Conservation (phyloP, 1,284 basidiomycete genomes). For the Ustilago xerochloae region DNA sequence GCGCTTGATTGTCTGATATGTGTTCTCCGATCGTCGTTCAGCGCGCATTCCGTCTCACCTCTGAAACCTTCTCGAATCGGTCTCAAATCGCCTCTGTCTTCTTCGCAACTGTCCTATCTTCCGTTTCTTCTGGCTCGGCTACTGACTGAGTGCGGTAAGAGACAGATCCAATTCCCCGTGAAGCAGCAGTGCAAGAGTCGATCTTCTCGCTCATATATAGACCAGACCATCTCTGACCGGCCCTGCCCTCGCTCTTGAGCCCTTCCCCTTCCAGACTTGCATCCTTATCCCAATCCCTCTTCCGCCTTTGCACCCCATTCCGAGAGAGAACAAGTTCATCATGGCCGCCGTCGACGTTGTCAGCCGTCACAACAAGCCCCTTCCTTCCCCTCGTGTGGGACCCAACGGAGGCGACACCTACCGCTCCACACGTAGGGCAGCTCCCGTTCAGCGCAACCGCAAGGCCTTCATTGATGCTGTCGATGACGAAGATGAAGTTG, state of each 20-base stretch:
- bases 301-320: background rate
- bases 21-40: conserved; percentile 20
- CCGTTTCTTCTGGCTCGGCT: background rate
- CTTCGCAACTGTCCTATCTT: background rate
- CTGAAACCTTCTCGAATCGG: conserved; percentile 6
- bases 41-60: conserved; percentile 11
- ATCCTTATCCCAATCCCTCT: background rate
- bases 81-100: background rate
- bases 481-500: conserved; percentile 14
- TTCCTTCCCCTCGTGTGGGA: conserved; percentile 18
- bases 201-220: background rate
- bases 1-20: conserved; percentile 8
- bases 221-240: no score
- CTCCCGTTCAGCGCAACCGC: conserved; percentile 7
- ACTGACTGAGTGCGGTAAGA: background rate
- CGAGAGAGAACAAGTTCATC: background rate
- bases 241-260: background rate
- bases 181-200: no score
- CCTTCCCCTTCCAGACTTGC: background rate
- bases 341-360: conserved; percentile 26
- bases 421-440: conserved; percentile 4
- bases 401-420: conserved; percentile 5
- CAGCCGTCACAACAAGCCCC: conserved; percentile 25
- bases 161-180: no score
- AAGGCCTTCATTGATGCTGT: conserved; percentile 11